Conservation (phyloP, 2,329 filamentous ascomycete species). For the Penicillium crustosum region DNA sequence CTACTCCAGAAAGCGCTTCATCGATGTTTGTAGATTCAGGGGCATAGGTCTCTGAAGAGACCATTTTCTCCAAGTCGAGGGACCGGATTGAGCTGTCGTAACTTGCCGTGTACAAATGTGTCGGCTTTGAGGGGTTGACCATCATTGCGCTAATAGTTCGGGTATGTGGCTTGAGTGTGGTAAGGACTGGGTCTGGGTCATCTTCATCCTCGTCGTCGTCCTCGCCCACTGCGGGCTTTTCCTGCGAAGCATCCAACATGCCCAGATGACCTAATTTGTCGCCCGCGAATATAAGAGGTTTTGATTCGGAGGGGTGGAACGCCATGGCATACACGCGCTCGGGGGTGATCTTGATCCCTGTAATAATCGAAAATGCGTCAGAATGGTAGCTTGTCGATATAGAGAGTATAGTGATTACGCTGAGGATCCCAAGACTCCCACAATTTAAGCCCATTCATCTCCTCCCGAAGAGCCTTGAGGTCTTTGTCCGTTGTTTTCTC, state of each 20-base stretch:
- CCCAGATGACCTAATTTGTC: conserved; percentile 92
- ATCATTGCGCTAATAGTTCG: conserved; percentile 84
- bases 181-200: conserved; percentile 71
- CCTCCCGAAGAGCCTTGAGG: conserved; percentile 69
- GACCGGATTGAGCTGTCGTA: conserved; percentile 92
- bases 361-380: neutral
- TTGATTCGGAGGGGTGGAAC: conserved; percentile 83
- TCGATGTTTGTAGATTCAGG: conserved; percentile 69
- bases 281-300: conserved; percentile 86
- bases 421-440: conserved; percentile 84
- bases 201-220: conserved; percentile 66
- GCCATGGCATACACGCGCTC: conserved; percentile 83
- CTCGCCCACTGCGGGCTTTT: conserved; percentile 58
- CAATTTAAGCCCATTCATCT: conserved; percentile 73
- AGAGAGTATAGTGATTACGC: conserved; percentile 51
- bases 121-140: conserved; percentile 70
- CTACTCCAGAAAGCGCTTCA: conserved; percentile 77
- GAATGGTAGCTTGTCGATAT: neutral
- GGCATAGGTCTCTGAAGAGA: conserved; percentile 78
- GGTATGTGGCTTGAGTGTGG: conserved; percentile 85
- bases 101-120: conserved; percentile 77
- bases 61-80: conserved; percentile 76
- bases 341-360: conserved; percentile 87
- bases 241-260: conserved; percentile 72
- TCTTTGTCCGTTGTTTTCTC: conserved; percentile 75